A percentile compares a stretch with the other conserved stretches of the same genome.
Evolutionary conservation across 441 rosid genomes (phyloP).

Genomic region (Jatropha multifida): DNA sequence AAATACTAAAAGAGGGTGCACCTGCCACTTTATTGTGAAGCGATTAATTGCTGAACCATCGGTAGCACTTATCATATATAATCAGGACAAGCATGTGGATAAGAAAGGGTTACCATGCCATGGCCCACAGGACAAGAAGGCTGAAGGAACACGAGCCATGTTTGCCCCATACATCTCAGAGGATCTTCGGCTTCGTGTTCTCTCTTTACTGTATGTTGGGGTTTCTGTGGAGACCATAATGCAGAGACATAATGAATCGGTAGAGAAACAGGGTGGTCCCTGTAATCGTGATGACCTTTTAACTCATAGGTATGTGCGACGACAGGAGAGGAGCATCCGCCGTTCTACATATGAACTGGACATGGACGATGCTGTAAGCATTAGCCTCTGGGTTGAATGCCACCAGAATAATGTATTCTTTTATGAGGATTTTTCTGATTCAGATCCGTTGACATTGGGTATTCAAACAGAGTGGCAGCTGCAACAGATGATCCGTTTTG

Average conservation of each 20-base stretch:
- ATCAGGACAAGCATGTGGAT: conserved; percentile 84
- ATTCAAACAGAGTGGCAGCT: conserved; percentile 96
- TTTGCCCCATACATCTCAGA: conserved; percentile 96
- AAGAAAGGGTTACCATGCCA: conserved; percentile 88
- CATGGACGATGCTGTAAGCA: conserved; percentile 67
- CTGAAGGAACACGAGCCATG: conserved; percentile 92
- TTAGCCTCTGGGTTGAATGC: conserved; percentile 80
- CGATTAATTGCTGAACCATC: conserved; percentile 84
- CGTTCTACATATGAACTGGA: conserved; percentile 78
- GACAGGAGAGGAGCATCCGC: conserved; percentile 87
- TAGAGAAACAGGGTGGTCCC: conserved; percentile 87
- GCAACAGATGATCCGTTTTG: conserved; percentile 94
- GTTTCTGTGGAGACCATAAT: conserved; percentile 93
- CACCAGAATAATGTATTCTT: conserved; percentile 76
- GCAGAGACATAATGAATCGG: conserved; percentile 89
- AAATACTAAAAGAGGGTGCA: conserved; percentile 87
- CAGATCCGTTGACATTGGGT: conserved; percentile 73
- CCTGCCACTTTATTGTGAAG: conserved; percentile 93
- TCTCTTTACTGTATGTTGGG: conserved; percentile 76
- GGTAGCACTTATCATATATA: conserved; percentile 77
- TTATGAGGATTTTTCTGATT: conserved; percentile 66
- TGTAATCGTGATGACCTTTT: conserved; percentile 80
- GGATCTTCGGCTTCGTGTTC: conserved; percentile 85
- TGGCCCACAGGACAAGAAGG: conserved; percentile 90
- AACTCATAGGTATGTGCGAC: conserved; percentile 85